Base-by-base conservation (phyloP, 2,329 filamentous ascomycete species). In the Fusarium sp. region DNA sequence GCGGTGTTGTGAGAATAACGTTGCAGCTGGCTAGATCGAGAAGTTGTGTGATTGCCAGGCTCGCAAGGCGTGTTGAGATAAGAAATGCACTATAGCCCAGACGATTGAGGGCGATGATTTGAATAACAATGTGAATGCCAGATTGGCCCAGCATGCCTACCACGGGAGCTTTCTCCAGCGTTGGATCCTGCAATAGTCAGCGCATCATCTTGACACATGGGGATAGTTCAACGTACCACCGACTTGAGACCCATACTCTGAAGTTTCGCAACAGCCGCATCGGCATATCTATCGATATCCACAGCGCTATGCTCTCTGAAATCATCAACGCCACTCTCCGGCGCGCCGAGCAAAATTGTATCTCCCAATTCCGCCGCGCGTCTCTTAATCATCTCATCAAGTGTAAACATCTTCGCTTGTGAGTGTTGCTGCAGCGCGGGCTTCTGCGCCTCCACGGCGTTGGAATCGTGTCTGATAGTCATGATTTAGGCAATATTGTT, bases 391-490 rank as follows among this genome's bases (percentile, higher is more conserved):
- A 72, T 56, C 43, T 72, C 70, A 30, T 72, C 70, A 1, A 72
- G 14, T 0, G 70, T 72, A 13, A 65, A 70, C 19, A 72, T 32
- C 35, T 72, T 72, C 0, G 70, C 49, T 37, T 71, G 53, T 0
- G 65, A 64, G 2, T 40, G 40, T 17, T 40, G 35, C 17, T 56
- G 45, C 2, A 55, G 39, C 3, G 20, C 33, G 2, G 68, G 56
- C 15, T 49, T 71, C 5, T 46, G 44, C 6, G 67, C 48, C 54
- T 58, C 62, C 1, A 47, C 19, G 2, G 37, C 49, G 14, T 40
- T 68, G 2, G 55, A 62, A 7, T 72, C 70, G 52, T 72, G 70
- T 61, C 70, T 65, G 30, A 72, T 72, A 15, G 70, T 71, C 70
- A 72, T 72, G 44, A 14, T 61, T 14, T 40, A n/a, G 9, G 3